Evolutionary conservation across 352 stramenopile genomes (phyloP).

Genomic region (Pythium pectinolyticum): DNA sequence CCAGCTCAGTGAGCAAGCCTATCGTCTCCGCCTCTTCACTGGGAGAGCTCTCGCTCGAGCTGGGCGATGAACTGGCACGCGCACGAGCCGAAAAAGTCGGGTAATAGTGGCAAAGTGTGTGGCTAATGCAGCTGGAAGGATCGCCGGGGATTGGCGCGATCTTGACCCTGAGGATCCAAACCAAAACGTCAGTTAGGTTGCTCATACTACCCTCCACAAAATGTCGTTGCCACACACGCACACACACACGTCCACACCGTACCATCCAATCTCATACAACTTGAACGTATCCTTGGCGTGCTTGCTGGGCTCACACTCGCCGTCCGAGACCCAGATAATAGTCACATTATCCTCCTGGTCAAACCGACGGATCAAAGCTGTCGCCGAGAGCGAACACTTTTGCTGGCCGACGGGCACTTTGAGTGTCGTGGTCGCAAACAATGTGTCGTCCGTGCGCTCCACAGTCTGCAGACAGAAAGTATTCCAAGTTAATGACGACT

Average conservation of each 20-base stretch:
- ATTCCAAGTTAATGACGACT: neutral
- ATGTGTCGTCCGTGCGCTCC: conserved; percentile 24
- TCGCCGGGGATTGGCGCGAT: conserved; percentile 17
- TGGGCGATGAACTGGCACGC: conserved; percentile 7
- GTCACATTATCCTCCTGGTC: conserved; percentile 18
- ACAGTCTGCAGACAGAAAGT: conserved; percentile 19
- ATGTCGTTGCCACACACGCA: too few species aligned
- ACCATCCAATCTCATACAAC: conserved; percentile 43
- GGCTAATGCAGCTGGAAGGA: conserved; percentile 17
- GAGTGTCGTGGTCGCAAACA: conserved; percentile 32
- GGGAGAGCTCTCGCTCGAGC: conserved; percentile 7
- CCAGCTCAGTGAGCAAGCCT: conserved; percentile 36
- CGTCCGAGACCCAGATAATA: conserved; percentile 38
- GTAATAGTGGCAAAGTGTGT: conserved; percentile 21
- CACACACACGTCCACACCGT: conserved; percentile 33
- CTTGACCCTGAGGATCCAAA: conserved; percentile 17
- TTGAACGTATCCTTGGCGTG: conserved; percentile 36
- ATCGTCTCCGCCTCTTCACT: conserved; percentile 20
- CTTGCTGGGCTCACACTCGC: conserved; percentile 35
- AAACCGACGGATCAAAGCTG: conserved; percentile 18
- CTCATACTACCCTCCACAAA: too few species aligned
- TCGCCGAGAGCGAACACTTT: conserved; percentile 12
- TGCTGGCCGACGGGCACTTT: conserved; percentile 7
- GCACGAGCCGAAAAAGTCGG: conserved; percentile 21
- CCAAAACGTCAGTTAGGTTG: neutral